Evolutionary conservation across 192 early-diverging fungal species (phyloP), one percentile per base, ranked within the genome.

Genomic region (Coemansia sp.): DNA sequence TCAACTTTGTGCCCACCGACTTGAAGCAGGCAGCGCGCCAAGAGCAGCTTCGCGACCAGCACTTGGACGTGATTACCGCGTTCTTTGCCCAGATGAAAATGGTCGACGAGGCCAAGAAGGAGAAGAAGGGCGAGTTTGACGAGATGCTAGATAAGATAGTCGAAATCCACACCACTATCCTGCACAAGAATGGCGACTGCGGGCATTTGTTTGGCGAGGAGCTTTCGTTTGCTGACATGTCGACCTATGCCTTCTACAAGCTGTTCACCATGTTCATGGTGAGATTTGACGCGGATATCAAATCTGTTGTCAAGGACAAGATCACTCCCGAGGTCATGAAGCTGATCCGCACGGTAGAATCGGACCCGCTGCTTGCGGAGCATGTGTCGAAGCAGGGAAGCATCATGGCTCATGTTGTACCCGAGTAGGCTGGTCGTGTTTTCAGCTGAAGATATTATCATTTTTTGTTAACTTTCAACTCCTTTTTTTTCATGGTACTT

Each of bases 131-230:
- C 0, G 59, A 49, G 51, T 68, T 84, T 61, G 58, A 68, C 6
- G 32, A 25, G 0, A 36, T 69, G 37, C 51, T 68, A 11, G 68
- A 47, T 14, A 76, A 75, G 41, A 42, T 74, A 0, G 46, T 75
- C 24, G 25, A 59, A 2, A 71, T 80, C 15, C 80, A 84, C 53
- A 70, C 78, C 20, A 49, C 59, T 41, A 39, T 65, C 15, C 68
- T 87, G 39, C 41, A 37, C 32, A 60, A 77, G 40, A 87, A 89
- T 61, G 87, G 87, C 37, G 65, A 64, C 62, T 88, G 73, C 51
- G 86, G 87, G 1, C 74, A 77, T 45, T 74, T 75, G 43, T 57
- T 84, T 46, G 84, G 86, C 31, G 60, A 77, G 42, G 60, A 63
- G 43, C 36, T 78, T 2, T 73, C 84, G 2, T 70, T 79, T 35